These are phyloP conservation scores for Camellia granthamiana DNA, from an alignment of 148 eudicot species.

Conservation along the genomic window DNA sequence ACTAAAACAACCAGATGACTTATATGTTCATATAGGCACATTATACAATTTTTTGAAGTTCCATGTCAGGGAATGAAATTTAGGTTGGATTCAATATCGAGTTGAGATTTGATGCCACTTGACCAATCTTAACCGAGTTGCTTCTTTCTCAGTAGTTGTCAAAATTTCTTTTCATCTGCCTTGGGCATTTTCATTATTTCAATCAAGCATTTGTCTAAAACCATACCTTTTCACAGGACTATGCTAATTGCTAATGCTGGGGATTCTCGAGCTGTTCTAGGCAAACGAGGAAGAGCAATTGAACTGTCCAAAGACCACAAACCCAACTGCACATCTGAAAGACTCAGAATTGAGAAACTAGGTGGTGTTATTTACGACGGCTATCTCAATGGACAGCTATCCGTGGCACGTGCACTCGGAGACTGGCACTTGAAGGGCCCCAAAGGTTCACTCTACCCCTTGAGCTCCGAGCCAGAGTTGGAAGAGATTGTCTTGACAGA, in stretches of 20 bases:
- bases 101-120: background rate
- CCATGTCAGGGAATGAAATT: background rate
- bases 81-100: background rate
- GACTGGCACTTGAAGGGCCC: conserved; percentile 70
- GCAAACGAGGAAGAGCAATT: conserved; percentile 59
- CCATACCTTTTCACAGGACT: conserved; percentile 25
- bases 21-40: background rate
- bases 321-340: conserved; percentile 57
- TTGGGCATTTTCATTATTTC: background rate
- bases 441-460: conserved; percentile 41
- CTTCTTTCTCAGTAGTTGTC: too few species aligned
- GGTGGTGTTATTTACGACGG: conserved; percentile 61
- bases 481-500: conserved; percentile 40
- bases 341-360: conserved; percentile 47
- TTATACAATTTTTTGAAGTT: background rate
- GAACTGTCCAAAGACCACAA: conserved; percentile 68
- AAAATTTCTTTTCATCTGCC: too few species aligned
- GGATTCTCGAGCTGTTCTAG: conserved; percentile 59
- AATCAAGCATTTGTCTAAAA: background rate
- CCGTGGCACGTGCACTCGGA: conserved; percentile 60
- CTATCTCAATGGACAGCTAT: conserved; percentile 57
- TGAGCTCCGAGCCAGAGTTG: conserved; percentile 60
- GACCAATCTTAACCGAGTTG: too few species aligned
- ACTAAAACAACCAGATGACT: background rate
- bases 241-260: conserved; percentile 61